phyloP scores from a whole-genome alignment of 495 filamentous ascomycete genomes.

The Hypoxylon fragiforme region DNA sequence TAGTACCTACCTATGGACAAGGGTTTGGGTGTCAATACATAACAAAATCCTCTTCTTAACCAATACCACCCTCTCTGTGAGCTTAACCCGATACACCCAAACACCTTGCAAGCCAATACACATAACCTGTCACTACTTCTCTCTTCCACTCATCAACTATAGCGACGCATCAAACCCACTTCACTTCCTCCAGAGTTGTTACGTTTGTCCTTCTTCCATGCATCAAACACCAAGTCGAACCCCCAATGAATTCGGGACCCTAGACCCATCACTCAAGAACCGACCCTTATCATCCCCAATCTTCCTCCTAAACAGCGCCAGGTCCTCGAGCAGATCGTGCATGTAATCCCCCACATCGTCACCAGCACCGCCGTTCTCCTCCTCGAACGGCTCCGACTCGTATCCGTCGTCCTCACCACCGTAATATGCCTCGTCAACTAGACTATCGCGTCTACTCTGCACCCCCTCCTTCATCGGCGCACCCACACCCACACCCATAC shows the following conservation, averaged over 20 bases:
- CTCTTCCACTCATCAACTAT: not conserved
- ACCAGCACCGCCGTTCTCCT: slow-evolving; percentile 60
- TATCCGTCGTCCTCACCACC: slow-evolving; percentile 48
- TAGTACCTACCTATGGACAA: no score
- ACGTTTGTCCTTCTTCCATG: no score
- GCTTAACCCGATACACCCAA: slow-evolving; percentile 7
- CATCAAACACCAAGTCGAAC: slow-evolving; percentile 33
- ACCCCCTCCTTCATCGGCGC: not conserved
- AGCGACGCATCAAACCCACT: no score
- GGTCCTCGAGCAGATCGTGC: slow-evolving; percentile 72
- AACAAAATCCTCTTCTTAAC: no score
- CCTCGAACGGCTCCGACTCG: slow-evolving; percentile 54
- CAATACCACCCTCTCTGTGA: not conserved
- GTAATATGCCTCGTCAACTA: slow-evolving; percentile 46
- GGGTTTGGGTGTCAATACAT: no score
- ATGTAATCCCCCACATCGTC: slow-evolving; percentile 66
- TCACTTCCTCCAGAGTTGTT: no score
- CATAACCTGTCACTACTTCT: not conserved
- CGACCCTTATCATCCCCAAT: slow-evolving; percentile 71
- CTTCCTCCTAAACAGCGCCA: slow-evolving; percentile 82
- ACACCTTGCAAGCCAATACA: slow-evolving; percentile 15
- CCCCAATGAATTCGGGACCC: slow-evolving; percentile 37
- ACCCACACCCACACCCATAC: not conserved
- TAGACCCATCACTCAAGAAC: slow-evolving; percentile 46
- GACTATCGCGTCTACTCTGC: slow-evolving; percentile 34